These are phyloP conservation scores for Hemisphaericaspora subhashii DNA, from an alignment of 1,139 yeast genomes.

Conservation along the genomic window DNA sequence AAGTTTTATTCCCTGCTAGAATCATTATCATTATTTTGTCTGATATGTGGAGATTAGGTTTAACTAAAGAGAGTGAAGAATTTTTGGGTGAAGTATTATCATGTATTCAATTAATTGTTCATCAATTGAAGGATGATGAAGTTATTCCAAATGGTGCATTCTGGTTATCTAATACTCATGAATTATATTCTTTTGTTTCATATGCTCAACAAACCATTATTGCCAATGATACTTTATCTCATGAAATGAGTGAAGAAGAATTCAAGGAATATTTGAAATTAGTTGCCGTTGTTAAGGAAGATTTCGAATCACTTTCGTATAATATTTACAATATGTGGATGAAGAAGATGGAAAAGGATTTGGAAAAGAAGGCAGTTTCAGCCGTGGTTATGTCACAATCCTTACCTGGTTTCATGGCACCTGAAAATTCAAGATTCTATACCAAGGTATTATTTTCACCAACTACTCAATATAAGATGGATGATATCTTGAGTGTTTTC, in stretches of 20 bases:
- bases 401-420: constrained; percentile 93
- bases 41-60: constrained; percentile 98
- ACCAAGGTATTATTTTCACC: constrained; percentile 82
- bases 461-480: constrained; percentile 83
- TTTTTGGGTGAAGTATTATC: constrained; percentile 89
- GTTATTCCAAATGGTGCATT: constrained; percentile 92
- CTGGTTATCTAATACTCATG: constrained; percentile 97
- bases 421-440: constrained; percentile 82
- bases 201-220: constrained; percentile 90
- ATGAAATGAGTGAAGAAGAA: constrained; percentile 88
- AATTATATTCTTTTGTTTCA: constrained; percentile 88
- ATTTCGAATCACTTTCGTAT: constrained; percentile 88
- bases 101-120: constrained; percentile 79
- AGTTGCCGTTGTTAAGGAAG: constrained; percentile 91
- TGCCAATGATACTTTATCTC: constrained; percentile 75
- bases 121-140: constrained; percentile 75
- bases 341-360: constrained; percentile 89
- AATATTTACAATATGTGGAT: constrained; percentile 97
- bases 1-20: constrained; percentile 95
- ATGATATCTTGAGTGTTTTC: constrained; percentile 86
- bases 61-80: constrained; percentile 88
- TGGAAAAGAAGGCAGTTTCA: constrained; percentile 89
- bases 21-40: constrained; percentile 87
- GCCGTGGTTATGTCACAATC: constrained; percentile 95
- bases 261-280: constrained; percentile 86